A percentile compares a stretch with the other conserved stretches of the same genome.
Conservation (phyloP, 164 flowering plant species). For the Nelumbo lutea region DNA sequence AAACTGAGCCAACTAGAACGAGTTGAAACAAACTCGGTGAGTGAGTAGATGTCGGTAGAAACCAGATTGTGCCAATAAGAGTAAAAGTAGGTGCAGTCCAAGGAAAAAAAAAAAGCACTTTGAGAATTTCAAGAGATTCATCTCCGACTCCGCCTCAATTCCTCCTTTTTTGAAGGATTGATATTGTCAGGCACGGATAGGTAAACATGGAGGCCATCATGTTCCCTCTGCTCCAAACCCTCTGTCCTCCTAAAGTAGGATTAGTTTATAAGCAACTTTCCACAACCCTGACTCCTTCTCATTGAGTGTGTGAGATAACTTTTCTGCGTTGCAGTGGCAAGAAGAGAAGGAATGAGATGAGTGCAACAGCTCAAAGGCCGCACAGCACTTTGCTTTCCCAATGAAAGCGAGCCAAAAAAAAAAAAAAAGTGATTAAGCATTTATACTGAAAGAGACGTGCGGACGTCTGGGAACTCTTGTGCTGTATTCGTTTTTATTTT, state of each 20-base stretch:
- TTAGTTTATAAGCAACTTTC: constrained; percentile 32
- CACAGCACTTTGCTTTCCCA: constrained; percentile 11
- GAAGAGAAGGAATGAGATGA: neutral
- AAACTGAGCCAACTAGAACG: neutral
- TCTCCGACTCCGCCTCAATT: neutral
- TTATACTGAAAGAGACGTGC: constrained; percentile 10
- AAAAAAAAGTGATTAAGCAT: constrained; percentile 14
- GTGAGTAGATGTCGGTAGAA: too few relatives aligned
- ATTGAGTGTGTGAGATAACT: constrained; percentile 11
- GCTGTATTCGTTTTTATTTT: neutral
- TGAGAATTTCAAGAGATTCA: constrained; percentile 30
- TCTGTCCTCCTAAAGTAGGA: constrained; percentile 28
- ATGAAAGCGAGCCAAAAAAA: neutral
- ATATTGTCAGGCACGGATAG: constrained; percentile 36
- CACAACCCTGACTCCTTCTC: constrained; percentile 22
- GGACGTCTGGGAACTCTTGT: constrained; percentile 34
- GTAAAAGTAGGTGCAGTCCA: too few relatives aligned
- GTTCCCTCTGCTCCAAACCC: constrained; percentile 53
- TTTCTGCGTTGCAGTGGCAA: constrained; percentile 14
- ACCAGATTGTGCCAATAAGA: too few relatives aligned
- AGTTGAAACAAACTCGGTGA: neutral
- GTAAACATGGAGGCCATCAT: constrained; percentile 70
- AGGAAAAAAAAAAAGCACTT: neutral
- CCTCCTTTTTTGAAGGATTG: constrained; percentile 17
- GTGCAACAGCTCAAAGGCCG: neutral